Base-by-base conservation (phyloP, 106 monocot species). In the Iris macrosiphon region DNA sequence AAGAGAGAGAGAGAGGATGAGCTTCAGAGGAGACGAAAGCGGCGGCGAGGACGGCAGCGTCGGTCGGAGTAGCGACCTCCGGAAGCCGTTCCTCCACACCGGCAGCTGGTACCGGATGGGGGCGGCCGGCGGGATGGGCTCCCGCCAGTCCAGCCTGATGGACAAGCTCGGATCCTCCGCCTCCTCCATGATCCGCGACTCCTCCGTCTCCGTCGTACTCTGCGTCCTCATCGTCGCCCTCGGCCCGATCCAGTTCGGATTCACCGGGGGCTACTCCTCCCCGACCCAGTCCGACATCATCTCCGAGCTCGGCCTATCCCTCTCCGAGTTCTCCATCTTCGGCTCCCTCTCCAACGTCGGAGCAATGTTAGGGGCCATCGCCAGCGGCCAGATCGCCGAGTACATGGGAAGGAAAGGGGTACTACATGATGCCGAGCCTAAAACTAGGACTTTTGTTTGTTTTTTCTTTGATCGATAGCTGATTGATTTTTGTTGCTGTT, bases 271-370 rank as follows among this genome's bases (percentile, higher is more conserved):
- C 1, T 95, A 69, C 72, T 89, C 85, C 11, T 95, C 89, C 26
- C 94, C 94, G 15, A 82, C 88, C 14, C 89, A 95, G 69, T 68
- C 78, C 26, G 78, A 49, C 51, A 77, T 95, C 61, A 82, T 89
- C 29, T 0, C 12, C 2, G 94, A 95, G 48, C 89, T 95, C 44
- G 51, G 59, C 38, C 85, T 95, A 63, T 61, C 85, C 20, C 37
- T 95, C 57, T 95, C 94, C 24, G 82, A 93, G 84, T 94, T 88
- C 63, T 94, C 88, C 24, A 14, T 76, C 13, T 94, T 94, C 23
- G 93, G 93, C 3, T 94, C 93, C 8, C 73, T 94, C 8, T 94
- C 93, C n/a, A 94, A 95, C 40, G 94, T 95, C 11, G 94, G 94
- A 3, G 94, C 89, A 32, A 95, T 95, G 94, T 75, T 95, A 5